Conservation (phyloP, 2,329 filamentous ascomycete genomes). For the Fusarium nodosum region DNA sequence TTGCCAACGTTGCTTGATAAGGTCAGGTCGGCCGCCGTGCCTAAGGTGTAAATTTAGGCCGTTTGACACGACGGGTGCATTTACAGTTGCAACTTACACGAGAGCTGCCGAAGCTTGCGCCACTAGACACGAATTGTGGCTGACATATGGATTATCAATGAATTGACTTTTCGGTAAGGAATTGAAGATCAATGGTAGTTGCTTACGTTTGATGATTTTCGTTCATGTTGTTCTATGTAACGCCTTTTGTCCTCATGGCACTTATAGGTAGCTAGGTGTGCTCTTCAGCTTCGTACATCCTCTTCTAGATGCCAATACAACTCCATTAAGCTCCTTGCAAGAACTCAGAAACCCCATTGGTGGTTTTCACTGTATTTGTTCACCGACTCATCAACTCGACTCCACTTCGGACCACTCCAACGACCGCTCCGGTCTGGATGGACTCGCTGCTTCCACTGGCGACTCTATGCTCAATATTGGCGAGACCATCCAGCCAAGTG, state of each 20-base stretch:
- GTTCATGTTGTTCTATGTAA: constrained; percentile 20
- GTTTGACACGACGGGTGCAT: not conserved
- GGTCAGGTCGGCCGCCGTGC: constrained; percentile 12
- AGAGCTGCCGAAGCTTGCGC: constrained; percentile 38
- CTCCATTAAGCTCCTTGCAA: constrained; percentile 2
- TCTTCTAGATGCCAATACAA: not conserved
- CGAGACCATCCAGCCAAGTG: constrained; percentile 89
- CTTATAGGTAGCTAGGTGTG: not conserved
- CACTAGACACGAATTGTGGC: constrained; percentile 32
- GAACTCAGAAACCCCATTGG: not conserved
- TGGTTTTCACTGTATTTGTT: not conserved
- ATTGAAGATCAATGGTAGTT: not conserved
- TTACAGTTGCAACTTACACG: constrained; percentile 23
- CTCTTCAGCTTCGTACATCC: constrained; percentile 3
- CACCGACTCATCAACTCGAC: constrained; percentile 75
- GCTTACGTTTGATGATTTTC: constrained; percentile 5
- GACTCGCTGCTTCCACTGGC: constrained; percentile 88
- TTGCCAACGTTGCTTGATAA: constrained; percentile 8
- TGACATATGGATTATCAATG: constrained; percentile 31
- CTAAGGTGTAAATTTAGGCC: constrained; percentile 28
- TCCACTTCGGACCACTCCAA: constrained; percentile 88
- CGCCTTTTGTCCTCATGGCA: not conserved
- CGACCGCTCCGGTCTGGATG: constrained; percentile 92
- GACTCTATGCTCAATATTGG: constrained; percentile 92
- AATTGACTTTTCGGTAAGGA: constrained; percentile 1